Evolutionary conservation across 2,329 filamentous ascomycete genomes (phyloP), one percentile per base, ranked within the genome.

Genomic region (Mycosphaerella sp.): DNA sequence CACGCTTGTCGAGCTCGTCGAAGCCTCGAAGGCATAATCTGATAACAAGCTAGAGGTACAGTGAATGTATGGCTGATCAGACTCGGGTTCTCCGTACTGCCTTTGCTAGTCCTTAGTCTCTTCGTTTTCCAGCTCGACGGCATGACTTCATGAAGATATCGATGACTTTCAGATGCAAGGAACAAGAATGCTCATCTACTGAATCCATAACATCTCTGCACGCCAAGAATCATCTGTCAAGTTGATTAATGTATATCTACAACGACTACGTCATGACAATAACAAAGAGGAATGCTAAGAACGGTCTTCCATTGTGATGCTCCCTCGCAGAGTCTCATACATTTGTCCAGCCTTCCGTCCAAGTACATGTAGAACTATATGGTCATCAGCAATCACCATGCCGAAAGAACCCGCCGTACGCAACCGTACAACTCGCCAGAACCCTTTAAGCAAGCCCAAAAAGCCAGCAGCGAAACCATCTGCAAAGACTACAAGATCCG

Each of bases 61-160:
- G n/a, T n/a, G n/a, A n/a, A n/a, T n/a, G n/a, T n/a, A n/a, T n/a
- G n/a, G n/a, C n/a, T n/a, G n/a, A 25, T 3, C 65, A 79, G 74
- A 57, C 66, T 74, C 37, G 75, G 79, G 52, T 61, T 64, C 6
- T 71, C 71, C 0, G 74, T 79, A 2, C 66, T 79, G 0, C 71
- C 73, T 0, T 64, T 79, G 0, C 68, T 80, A 1, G 70, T 75
- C 35, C 65, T 79, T 1, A 76, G 75, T 0, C 65, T 79, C 1
- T 66, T 78, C 1, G 73, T 74, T 37, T 76, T 79, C 53, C 75
- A 78, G 58, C 62, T 79, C 0, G 76, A 79, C 53, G 72, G 76
- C 21, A 78, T 76, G 68, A 78, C 0, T 75, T 78, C 41, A 71
- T 72, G 61, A 63, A 2, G 67, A 72, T 32, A 73, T 77, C 27